Base-by-base conservation (phyloP, 1,284 basidiomycete species). In the Fereydounia khargensis region DNA sequence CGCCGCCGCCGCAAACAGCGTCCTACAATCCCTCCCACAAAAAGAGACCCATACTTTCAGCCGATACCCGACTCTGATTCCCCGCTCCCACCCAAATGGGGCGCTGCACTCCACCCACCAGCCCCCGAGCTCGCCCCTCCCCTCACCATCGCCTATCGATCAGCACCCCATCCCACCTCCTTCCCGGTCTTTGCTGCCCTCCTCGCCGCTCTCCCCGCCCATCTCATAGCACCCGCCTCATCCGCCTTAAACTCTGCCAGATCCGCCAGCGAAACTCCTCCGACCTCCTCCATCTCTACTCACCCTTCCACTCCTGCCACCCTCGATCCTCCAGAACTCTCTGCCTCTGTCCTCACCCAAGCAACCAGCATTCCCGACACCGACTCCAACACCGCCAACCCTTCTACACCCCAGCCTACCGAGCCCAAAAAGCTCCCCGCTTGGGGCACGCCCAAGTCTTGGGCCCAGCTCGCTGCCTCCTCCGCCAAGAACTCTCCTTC, bases 131-230 rank as follows among this genome's bases (percentile, higher is more conserved):
- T 36, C 24, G 59, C 60, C 1, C 59, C 63, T 20, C 38, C 48
- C n/a, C 47, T 66, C 22, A 66, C 60, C 14, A 24, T 66, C 18
- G 63, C 63, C 9, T 54, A 63, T 38, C 55, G 52, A 1, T 58
- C 39, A n/a, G 19, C 41, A 2, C 51, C 60, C 13, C 44, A 43
- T 27, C 44, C 56, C 1, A 23, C 36, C 4, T 28, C 38, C 2
- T 50, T 60, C 20, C 40, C 57, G 6, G 42, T 11, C 46, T 60
- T 53, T 24, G 23, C 51, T 6, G 36, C 44, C 3, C 44, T 60
- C 6, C 44, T 55, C 24, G 38, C 38, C 3, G 40, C 51, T 6
- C 30, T 55, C n/a, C 51, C 56, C 23, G 46, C 27, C 23, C 33
- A n/a, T 25, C 11, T 20, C 35, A 23, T 28, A 32, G 23, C 43